Conservation (phyloP, 192 early-diverging fungal genomes). For the Fimicolochytrium jonesii region DNA sequence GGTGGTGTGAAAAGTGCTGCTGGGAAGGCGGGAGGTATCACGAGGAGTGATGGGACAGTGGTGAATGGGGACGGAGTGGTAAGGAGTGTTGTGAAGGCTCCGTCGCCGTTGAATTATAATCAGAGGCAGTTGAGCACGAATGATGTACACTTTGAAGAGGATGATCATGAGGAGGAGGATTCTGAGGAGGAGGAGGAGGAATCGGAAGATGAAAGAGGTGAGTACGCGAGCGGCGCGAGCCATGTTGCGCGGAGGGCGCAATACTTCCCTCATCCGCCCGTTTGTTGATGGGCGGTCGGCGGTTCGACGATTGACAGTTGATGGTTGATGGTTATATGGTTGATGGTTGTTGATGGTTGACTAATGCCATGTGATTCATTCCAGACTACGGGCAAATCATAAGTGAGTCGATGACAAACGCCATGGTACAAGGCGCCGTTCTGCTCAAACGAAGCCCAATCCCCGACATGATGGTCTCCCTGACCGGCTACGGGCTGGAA, state of each 20-base stretch:
- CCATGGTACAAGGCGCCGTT: conserved; percentile 29
- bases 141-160: too few relatives aligned
- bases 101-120: too few relatives aligned
- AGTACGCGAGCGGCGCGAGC: not conserved
- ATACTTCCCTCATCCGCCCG: not conserved
- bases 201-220: not conserved
- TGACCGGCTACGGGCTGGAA: conserved; percentile 16
- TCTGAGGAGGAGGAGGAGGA: not conserved
- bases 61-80: too few relatives aligned
- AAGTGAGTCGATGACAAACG: conserved; percentile 11
- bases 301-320: too few relatives aligned
- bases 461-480: conserved; percentile 27
- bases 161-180: not conserved
- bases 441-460: conserved; percentile 39
- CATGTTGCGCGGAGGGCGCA: not conserved
- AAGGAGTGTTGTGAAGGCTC: too few relatives aligned
- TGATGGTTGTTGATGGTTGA: not conserved
- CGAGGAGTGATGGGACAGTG: too few relatives aligned
- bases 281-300: too few relatives aligned
- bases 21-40: too few relatives aligned
- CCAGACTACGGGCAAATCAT: not conserved
- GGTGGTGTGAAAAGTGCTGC: too few relatives aligned
- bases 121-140: too few relatives aligned
- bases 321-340: not conserved
- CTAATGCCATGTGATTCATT: not conserved